A percentile compares a stretch with the other conserved stretches of the same genome.
Evolutionary conservation across 257 asterid species (phyloP).

Genomic region (Misopates orontium): DNA sequence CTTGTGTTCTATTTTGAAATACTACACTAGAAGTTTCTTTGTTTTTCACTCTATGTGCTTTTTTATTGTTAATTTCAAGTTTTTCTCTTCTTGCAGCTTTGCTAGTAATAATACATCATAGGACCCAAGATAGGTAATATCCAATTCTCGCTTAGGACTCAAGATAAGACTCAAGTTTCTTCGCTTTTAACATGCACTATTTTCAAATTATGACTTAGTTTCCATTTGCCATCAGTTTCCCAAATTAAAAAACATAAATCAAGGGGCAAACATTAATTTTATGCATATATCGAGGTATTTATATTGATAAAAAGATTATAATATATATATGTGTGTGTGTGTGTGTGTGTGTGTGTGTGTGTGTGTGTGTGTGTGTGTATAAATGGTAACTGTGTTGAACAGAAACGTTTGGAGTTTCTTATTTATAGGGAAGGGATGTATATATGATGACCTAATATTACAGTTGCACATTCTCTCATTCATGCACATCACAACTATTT

Average conservation of each 20-base stretch:
- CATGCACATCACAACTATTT: conserved; percentile 4
- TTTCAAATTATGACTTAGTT: too few relatives aligned
- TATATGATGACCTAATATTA: background rate
- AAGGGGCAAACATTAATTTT: background rate
- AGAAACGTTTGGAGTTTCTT: conserved; percentile 6
- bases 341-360: too few relatives aligned
- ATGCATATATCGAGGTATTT: background rate
- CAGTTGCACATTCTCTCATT: background rate
- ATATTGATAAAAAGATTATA: background rate
- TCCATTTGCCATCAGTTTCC: too few relatives aligned
- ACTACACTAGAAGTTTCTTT: background rate
- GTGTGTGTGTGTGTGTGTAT: background rate
- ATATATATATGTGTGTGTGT: too few relatives aligned
- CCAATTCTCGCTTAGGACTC: too few relatives aligned
- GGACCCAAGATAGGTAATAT: too few relatives aligned
- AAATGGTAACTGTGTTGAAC: background rate
- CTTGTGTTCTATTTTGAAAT: conserved; percentile 29
- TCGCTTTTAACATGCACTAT: too few relatives aligned
- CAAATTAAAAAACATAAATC: background rate
- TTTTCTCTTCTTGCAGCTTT: too few relatives aligned
- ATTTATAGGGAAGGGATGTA: background rate
- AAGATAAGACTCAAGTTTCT: too few relatives aligned
- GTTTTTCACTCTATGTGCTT: conserved; percentile 14
- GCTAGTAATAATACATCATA: too few relatives aligned
- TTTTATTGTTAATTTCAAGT: conserved; percentile 13